Evolutionary conservation across 2,329 filamentous ascomycete genomes (phyloP).

Genomic region (Ophiostoma fasciatum): DNA sequence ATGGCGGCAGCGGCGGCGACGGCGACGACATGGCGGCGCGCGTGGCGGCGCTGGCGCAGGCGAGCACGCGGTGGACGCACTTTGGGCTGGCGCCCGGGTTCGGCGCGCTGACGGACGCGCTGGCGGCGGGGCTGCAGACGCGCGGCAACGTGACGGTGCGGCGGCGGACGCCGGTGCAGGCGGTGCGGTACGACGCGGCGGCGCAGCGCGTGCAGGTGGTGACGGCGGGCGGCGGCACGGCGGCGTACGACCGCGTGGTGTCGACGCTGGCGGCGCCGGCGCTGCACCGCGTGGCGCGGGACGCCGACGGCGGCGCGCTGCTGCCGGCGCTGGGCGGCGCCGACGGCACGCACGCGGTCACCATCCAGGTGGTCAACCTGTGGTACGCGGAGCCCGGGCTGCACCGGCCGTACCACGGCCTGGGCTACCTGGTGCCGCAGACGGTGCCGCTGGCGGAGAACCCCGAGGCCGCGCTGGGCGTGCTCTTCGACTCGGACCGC

Average conservation of each 20-base stretch:
- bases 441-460: slow-evolving; percentile 24
- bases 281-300: slow-evolving; percentile 21
- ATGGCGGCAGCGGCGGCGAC: slow-evolving; percentile 14
- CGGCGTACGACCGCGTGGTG: slow-evolving; percentile 41
- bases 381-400: slow-evolving; percentile 57
- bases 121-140: slow-evolving; percentile 34
- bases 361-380: slow-evolving; percentile 84
- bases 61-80: slow-evolving; percentile 19
- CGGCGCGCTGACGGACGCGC: slow-evolving; percentile 38
- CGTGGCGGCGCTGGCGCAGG: slow-evolving; percentile 19
- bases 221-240: slow-evolving; percentile 6
- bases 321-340: slow-evolving; percentile 37
- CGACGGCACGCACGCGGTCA: slow-evolving; percentile 48
- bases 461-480: slow-evolving; percentile 46
- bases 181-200: slow-evolving; percentile 25
- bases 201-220: not conserved
- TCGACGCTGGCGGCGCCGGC: slow-evolving; percentile 43
- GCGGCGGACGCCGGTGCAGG: slow-evolving; percentile 30
- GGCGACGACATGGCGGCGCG: slow-evolving; percentile 15
- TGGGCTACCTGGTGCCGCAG: slow-evolving; percentile 83
- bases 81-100: slow-evolving; percentile 46
- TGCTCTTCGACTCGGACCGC: slow-evolving; percentile 76
- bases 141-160: slow-evolving; percentile 47
- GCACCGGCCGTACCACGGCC: slow-evolving; percentile 48
- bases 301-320: slow-evolving; percentile 13